Percentiles rank a stretch among this genome's conserved stretches.
phyloP scores from a whole-genome alignment of 345 rosid genomes.

The Draba incana region DNA sequence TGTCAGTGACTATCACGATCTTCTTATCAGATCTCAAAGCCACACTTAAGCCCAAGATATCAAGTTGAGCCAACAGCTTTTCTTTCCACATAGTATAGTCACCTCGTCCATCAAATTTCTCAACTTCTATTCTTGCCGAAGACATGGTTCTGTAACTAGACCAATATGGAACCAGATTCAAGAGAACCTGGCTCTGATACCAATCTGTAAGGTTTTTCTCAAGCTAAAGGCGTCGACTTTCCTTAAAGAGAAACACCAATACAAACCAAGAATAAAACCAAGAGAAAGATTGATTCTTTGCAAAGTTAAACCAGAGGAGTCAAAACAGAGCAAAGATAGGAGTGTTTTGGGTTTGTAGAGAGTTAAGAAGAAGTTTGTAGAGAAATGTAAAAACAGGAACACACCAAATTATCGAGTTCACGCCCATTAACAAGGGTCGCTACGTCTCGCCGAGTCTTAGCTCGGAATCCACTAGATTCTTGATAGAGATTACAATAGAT shows the following conservation, averaged over 20 bases:
- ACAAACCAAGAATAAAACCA: too few relatives aligned
- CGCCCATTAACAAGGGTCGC: too few relatives aligned
- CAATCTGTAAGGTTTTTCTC: not conserved
- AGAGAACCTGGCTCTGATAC: not conserved
- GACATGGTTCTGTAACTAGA: not conserved
- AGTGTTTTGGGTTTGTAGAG: too few relatives aligned
- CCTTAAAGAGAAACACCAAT: not conserved
- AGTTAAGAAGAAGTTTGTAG: too few relatives aligned
- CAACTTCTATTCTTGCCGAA: not conserved
- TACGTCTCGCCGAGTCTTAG: too few relatives aligned
- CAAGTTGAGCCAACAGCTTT: not conserved
- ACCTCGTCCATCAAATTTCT: not conserved
- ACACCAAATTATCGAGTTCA: too few relatives aligned
- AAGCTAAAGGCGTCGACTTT: not conserved
- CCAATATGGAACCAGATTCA: not conserved
- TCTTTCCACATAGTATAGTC: constrained; percentile 14
- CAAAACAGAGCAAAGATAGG: too few relatives aligned
- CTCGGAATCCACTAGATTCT: too few relatives aligned
- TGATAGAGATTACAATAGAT: too few relatives aligned
- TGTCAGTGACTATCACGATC: not conserved
- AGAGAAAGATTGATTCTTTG: too few relatives aligned
- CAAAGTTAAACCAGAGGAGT: too few relatives aligned
- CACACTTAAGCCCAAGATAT: not conserved
- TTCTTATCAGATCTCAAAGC: not conserved
- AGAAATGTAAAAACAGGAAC: too few relatives aligned